Evolutionary conservation across 73 alveolate species (phyloP).

Genomic region (Halteria grandinella): DNA sequence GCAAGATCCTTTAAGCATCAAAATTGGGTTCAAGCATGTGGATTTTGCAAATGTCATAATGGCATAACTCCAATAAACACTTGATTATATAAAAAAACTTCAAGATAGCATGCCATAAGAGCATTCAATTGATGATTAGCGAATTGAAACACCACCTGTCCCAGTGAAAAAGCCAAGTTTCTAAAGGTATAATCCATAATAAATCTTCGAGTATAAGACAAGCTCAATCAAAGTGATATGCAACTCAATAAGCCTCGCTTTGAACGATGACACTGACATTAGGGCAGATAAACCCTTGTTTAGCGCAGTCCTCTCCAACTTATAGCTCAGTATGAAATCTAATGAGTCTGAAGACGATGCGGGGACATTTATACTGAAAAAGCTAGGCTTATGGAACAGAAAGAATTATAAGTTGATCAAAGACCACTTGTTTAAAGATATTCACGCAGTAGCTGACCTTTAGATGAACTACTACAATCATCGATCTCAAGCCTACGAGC

Average conservation of each 20-base stretch:
- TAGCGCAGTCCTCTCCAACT: too few relatives aligned
- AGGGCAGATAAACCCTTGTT: too few relatives aligned
- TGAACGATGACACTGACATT: too few relatives aligned
- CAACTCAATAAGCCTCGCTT: too few relatives aligned
- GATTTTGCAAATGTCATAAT: slow-evolving; percentile 28
- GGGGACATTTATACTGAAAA: slow-evolving; percentile 14
- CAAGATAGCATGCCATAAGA: background rate
- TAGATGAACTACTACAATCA: slow-evolving; percentile 5
- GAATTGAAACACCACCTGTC: too few relatives aligned
- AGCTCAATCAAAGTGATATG: too few relatives aligned
- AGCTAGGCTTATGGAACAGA: slow-evolving; percentile 3
- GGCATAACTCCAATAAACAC: slow-evolving; percentile 2
- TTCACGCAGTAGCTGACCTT: background rate
- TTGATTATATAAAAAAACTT: background rate
- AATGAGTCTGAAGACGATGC: slow-evolving; percentile 23
- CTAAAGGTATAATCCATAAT: too few relatives aligned
- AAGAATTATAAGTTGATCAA: background rate
- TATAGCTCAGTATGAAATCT: background rate
- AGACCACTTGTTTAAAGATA: background rate
- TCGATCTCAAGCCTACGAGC: slow-evolving; percentile 47
- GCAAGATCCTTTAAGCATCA: slow-evolving; percentile 12
- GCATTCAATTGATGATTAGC: too few relatives aligned
- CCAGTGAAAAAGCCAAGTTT: too few relatives aligned
- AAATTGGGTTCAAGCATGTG: slow-evolving; percentile 11
- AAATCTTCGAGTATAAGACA: too few relatives aligned